Percentiles rank a stretch among this genome's conserved stretches.
Evolutionary conservation across 306 rosid species (phyloP).

Genomic region (Castanea mollissima): DNA sequence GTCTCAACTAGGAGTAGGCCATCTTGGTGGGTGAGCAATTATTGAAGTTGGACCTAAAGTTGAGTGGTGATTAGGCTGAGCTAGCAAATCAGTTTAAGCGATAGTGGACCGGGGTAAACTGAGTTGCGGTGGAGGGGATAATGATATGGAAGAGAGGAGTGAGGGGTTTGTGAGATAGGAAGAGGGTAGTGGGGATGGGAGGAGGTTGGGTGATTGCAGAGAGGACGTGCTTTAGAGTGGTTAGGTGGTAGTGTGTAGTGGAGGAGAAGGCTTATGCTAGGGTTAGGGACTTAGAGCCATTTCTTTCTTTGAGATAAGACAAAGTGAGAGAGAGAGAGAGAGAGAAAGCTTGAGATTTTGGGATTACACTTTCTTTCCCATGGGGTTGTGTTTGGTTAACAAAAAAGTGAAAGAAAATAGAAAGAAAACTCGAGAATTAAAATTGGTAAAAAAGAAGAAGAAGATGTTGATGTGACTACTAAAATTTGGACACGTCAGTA

Average conservation of each 20-base stretch:
- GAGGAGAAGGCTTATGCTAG: conserved; percentile 42
- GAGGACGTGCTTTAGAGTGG: conserved; percentile 38
- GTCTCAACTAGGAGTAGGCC: conserved; percentile 96
- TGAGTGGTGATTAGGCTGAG: conserved; percentile 72
- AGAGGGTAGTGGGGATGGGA: conserved; percentile 26
- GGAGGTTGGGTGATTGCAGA: conserved; percentile 35
- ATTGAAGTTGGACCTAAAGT: conserved; percentile 65
- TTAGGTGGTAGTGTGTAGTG: conserved; percentile 25
- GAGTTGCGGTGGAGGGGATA: conserved; percentile 14
- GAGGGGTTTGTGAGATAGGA: conserved; percentile 37
- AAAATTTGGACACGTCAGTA: too few species aligned
- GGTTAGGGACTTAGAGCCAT: conserved; percentile 40
- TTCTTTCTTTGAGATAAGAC: not conserved
- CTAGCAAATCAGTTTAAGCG: conserved; percentile 58
- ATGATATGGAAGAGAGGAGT: conserved; percentile 45
- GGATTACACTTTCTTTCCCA: too few species aligned
- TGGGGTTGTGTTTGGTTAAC: too few species aligned
- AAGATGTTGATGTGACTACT: too few species aligned
- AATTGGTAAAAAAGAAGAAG: too few species aligned
- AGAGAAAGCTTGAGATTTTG: not conserved
- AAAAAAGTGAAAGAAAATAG: too few species aligned
- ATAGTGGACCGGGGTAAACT: conserved; percentile 53
- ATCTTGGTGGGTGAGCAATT: conserved; percentile 91
- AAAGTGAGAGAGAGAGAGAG: not conserved
- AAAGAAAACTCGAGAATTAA: too few species aligned